phyloP scores from a whole-genome alignment of 139 green algal genomes.

The Pseudopediastrum boryanum region DNA sequence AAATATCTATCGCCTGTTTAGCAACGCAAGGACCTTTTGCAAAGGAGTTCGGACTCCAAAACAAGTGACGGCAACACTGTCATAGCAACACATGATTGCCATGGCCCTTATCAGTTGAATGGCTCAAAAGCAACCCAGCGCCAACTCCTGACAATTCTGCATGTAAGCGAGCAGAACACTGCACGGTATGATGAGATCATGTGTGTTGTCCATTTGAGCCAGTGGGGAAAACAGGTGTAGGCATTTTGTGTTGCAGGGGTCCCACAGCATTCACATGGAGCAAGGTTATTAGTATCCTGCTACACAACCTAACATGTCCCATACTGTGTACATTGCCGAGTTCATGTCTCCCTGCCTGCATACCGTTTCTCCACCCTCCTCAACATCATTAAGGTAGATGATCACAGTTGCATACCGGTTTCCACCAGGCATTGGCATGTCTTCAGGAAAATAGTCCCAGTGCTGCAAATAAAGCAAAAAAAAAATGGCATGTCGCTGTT shows the following conservation, averaged over 20 bases:
- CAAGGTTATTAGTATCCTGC: not conserved
- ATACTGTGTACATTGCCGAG: not conserved
- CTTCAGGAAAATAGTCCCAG: conserved; percentile 72
- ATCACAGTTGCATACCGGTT: conserved; percentile 81
- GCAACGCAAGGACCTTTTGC: no score
- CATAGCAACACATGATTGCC: no score
- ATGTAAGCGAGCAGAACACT: no score
- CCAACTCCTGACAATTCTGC: no score
- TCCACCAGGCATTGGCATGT: conserved; percentile 49
- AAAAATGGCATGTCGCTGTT: not conserved
- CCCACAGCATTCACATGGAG: not conserved
- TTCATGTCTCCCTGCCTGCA: not conserved
- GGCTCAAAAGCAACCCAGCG: no score
- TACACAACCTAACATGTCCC: not conserved
- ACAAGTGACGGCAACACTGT: no score
- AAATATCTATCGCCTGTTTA: no score
- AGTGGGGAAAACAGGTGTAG: not conserved
- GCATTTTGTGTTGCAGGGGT: not conserved
- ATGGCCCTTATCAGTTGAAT: no score
- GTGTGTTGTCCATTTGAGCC: not conserved
- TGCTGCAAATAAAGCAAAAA: no score
- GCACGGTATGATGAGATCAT: no score
- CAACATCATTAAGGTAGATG: conserved; percentile 76
- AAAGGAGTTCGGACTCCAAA: no score
- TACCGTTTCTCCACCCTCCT: conserved; percentile 79